These are phyloP conservation scores for Aspergillus persii DNA, from an alignment of 2,329 filamentous ascomycete genomes.

Conservation along the genomic window DNA sequence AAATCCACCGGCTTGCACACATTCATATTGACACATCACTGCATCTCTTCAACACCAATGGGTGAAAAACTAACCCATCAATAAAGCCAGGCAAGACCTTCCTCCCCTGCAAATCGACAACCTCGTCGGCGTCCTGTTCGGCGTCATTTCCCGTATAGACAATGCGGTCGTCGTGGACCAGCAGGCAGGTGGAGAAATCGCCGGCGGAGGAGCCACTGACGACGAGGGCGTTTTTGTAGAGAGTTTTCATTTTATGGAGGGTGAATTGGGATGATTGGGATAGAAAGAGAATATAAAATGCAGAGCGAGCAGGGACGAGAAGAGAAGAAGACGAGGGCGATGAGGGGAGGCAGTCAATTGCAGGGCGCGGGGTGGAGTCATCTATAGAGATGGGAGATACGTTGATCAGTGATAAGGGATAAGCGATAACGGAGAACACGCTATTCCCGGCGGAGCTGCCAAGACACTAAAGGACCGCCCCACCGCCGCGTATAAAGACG, in stretches of 20 bases:
- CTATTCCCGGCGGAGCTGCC: no score
- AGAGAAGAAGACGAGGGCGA: not conserved
- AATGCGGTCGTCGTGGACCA: constrained; percentile 42
- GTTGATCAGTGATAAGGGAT: no score
- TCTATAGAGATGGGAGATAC: no score
- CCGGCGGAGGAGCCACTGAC: constrained; percentile 3
- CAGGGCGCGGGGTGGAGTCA: not conserved
- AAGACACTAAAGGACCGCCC: no score
- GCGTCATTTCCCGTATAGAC: constrained; percentile 38
- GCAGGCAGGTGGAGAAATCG: constrained; percentile 22
- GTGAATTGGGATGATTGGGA: not conserved
- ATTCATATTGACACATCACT: not conserved
- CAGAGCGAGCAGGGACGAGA: not conserved
- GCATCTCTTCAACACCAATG: not conserved
- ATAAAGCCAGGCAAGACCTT: constrained; percentile 49
- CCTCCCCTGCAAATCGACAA: constrained; percentile 34
- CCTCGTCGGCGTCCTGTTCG: constrained; percentile 15
- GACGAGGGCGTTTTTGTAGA: constrained; percentile 16
- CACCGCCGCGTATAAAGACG: no score
- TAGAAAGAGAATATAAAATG: not conserved
- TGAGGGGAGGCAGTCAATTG: not conserved
- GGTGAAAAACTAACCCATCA: constrained; percentile 41
- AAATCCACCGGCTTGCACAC: not conserved
- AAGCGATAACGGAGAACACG: no score
- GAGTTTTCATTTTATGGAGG: constrained; percentile 13